phyloP scores from a whole-genome alignment of 768 basidiomycete species.

The Chalciporus pseudorubinellus region DNA sequence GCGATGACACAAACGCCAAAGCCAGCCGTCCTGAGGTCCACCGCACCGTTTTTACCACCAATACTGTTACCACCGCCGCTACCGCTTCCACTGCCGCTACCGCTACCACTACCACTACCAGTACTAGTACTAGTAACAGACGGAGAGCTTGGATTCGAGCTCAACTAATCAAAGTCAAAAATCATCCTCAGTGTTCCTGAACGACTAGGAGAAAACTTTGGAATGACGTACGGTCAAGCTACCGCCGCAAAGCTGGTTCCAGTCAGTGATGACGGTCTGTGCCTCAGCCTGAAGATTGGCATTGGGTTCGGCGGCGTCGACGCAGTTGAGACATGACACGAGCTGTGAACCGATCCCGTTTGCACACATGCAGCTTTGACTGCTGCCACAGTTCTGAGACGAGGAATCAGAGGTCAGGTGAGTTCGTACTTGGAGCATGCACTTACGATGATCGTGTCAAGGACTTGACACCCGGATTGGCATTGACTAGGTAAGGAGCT shows the following conservation, averaged over 20 bases:
- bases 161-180: too few species aligned
- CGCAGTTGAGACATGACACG: conserved; percentile 19
- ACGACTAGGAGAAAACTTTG: neutral
- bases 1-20: conserved; percentile 3
- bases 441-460: conserved; percentile 20
- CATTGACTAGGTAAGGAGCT: conserved; percentile 14
- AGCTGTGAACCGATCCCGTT: conserved; percentile 9
- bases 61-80: too few species aligned
- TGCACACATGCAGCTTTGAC: conserved; percentile 12
- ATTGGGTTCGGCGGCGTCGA: conserved; percentile 3
- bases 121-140: too few species aligned
- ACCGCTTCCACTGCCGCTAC: too few species aligned
- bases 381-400: conserved; percentile 7
- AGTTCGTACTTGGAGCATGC: neutral
- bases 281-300: neutral
- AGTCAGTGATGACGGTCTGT: conserved; percentile 6
- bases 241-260: conserved; percentile 17
- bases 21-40: conserved; percentile 5
- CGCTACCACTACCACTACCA: too few species aligned
- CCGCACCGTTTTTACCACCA: too few species aligned
- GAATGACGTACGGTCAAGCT: conserved; percentile 14
- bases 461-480: conserved; percentile 18
- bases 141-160: too few species aligned
- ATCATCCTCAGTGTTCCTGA: too few species aligned
- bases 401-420: neutral